Base-by-base conservation (phyloP, 768 basidiomycete genomes). In the Auriscalpium vulgare region DNA sequence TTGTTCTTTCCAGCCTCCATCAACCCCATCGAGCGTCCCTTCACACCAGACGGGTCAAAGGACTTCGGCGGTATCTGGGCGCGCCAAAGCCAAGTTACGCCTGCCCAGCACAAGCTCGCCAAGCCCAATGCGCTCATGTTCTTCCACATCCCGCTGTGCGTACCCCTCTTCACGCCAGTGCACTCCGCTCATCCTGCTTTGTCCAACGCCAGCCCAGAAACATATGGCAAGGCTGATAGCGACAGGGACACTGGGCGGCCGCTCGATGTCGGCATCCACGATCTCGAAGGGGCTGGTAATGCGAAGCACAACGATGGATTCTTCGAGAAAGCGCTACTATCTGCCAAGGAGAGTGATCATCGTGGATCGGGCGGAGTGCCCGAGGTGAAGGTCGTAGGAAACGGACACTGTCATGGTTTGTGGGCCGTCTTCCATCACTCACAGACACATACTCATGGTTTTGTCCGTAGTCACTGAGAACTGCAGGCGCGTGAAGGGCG, bases 41-140 rank as follows among this genome's bases (percentile, higher is more conserved):
- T 93, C 71, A 75, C 68, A 0, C 93, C 92, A 1, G 91, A 92
- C 66, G 81, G 80, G 6, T 78, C 73, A 2, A 81, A 80, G 52
- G 91, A 93, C 66, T 66, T 93, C 1, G 86, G 81, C 6, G 69
- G 75, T 50, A 67, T 82, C 49, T 91, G 88, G 88, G 69, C 70
- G 52, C 78, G 88, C 19, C 80, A 87, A 61, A 68, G 56, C 2
- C 87, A 87, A 68, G 65, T 85, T 49, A 74, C 79, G 0, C 84
- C 88, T 0, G 66, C 75, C 50, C 69, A 70, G 21, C 70, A 72
- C 63, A 76, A 75, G 54, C 75, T 94, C 3, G 91, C 89, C 4
- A 98, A 97, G 69, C 95, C 95, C 1, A 97, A 97, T 64, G 95
- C 92, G 0, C 69, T 98, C 62, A 90, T 92, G 88, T 97, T 95